Base-by-base conservation (phyloP, 2,329 filamentous ascomycete species). In the Alternaria brassicicola region DNA sequence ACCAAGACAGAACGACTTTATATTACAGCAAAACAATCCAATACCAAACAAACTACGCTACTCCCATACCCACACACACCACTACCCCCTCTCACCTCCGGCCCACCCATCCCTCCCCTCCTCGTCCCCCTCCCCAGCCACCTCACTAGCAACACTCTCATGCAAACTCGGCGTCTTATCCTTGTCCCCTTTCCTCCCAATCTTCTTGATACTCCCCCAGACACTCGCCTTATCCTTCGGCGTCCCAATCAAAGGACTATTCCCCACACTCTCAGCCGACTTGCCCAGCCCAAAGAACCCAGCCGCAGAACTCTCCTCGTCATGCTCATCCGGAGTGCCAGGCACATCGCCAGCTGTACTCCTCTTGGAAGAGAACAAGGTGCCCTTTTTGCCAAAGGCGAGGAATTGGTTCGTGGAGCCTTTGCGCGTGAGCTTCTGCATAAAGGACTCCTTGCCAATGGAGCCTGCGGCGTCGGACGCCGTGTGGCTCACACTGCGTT, bases 371-470 rank as follows among this genome's bases (percentile, higher is more conserved):
- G 69, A 72, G 39, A 77, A 76, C 0, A 77, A 59, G 0, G 66
- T 66, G 21, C 62, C 67, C 61, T 74, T 76, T 59, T 79, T 81
- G 49, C 78, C 75, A 38, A 78, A 76, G 1, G 68, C 70, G 4
- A 79, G 73, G 66, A 83, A 82, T 51, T 82, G 82, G 52, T 75
- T 78, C 0, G 79, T 78, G 57, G 76, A 79, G 33, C 76, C 76
- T 66, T 84, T 84, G 52, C 81, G 78, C 4, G 78, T 78, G 36
- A 84, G 75, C 59, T 83, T 83, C 58, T 79, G 76, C 80, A 83
- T 83, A 64, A 83, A 81, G 2, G 75, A 76, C 48, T 82, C 80
- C 52, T 79, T 82, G 57, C 78, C 77, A 17, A 74, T 59, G 2
- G 74, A 69, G 46, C 70, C 66, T 39, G 72, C 61, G 33, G 62